phyloP scores from a whole-genome alignment of 2,329 filamentous ascomycete genomes.

The Exophiala calicioides region DNA sequence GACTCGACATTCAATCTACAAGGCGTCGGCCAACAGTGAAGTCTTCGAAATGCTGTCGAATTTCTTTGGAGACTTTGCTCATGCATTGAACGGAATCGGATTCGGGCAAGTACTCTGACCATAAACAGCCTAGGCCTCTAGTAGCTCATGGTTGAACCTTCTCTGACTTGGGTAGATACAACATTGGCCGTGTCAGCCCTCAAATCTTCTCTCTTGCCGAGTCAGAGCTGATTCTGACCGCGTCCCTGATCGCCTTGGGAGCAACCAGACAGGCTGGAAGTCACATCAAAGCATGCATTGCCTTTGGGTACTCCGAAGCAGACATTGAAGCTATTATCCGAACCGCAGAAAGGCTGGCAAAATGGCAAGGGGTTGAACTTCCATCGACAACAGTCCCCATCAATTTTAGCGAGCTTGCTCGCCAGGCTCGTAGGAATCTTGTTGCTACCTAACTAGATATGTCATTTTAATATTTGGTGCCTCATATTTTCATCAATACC shows the following conservation, averaged over 20 bases:
- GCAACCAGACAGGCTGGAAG: conserved; percentile 6
- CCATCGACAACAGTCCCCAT: no score
- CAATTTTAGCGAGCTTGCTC: no score
- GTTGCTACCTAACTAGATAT: no score
- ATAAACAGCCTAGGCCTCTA: no score
- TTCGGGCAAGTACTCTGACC: conserved; percentile 14
- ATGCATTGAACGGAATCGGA: conserved; percentile 1
- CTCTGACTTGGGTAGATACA: no score
- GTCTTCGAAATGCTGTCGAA: conserved; percentile 3
- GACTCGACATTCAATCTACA: conserved; percentile 4
- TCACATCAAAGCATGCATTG: conserved; percentile 7
- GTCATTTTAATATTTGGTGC: no score
- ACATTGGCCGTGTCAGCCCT: background rate
- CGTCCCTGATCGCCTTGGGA: background rate
- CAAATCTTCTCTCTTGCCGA: background rate
- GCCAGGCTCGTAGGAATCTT: no score
- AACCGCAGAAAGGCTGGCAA: no score
- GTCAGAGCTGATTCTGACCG: no score
- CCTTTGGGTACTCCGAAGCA: conserved; percentile 3
- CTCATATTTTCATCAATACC: no score
- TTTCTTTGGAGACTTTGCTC: conserved; percentile 3
- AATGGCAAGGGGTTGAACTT: no score
- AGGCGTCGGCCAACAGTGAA: conserved; percentile 6
- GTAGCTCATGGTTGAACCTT: no score
- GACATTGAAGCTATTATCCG: background rate